Evolutionary conservation across 805 yeast genomes (phyloP), one percentile per base, ranked within the genome.

Genomic region (Pichia cephalocereana): DNA sequence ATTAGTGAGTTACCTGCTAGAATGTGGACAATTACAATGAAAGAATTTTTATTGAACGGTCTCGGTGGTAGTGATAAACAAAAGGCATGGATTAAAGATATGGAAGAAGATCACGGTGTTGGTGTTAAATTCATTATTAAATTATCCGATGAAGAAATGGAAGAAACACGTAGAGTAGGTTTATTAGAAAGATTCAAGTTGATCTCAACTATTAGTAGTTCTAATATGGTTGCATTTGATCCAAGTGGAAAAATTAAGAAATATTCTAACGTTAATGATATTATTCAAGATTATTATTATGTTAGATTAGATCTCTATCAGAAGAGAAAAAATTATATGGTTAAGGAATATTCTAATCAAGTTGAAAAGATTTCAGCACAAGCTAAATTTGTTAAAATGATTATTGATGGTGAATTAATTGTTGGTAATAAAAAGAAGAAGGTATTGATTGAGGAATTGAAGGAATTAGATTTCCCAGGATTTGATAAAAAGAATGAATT

Each of bases 191-290:
- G 89, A 61, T 93, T 93, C 70, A 89, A 86, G 61, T 73, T 93
- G 46, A 69, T 79, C 8, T 72, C 88, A 0, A 70, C 83, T 8
- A 70, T 93, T 39, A 81, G 76, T 62, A 70, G 87, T 52, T 75
- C 83, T 42, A 93, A 93, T 63, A 90, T 93, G 96, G 96, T 93
- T 48, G 95, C 96, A 0, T 93, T 93, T 68, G 97, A 93, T 68
- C 79, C 95, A 4, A 75, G 76, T 43, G 96, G 96, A 38, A 79
- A 90, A 55, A 86, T 93, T 58, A 85, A 84, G 62, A 87, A 79
- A 63, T 93, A 89, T 65, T 84, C 82, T 12, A 71, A 72, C 44
- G 84, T 83, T 2, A 77, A 79, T 54, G 91, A 88, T 42, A 91
- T 93, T 45, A 70, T 93, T 56, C 74, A 73, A 51, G 98, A 91